Base-by-base conservation (phyloP, 1,284 basidiomycete genomes). In the Cerioporus squamosus region DNA sequence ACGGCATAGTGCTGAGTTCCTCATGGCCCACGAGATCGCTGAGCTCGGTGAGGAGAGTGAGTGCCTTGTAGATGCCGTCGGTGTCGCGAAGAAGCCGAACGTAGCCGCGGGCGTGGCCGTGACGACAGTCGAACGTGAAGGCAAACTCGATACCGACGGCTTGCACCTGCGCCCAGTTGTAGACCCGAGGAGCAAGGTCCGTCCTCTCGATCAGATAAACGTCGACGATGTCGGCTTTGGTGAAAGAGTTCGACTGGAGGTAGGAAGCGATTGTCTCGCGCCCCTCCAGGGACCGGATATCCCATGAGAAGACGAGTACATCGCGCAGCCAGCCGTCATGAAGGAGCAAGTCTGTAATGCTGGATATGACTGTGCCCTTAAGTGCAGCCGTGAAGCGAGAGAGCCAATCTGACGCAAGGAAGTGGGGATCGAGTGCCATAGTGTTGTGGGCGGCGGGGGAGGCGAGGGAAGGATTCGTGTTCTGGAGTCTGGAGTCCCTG, bases 271-370 rank as follows among this genome's bases (percentile, higher is more conserved):
- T 80, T 51, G 69, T 67, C 2, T 71, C 49, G 6, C 60, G 55
- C 7, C 81, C 79, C 51, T 76, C 73, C 65, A 87, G 81, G 0
- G 85, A 84, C 29, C 86, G 81, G 58, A 86, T 80, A 64, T 85
- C 80, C 84, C 84, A 88, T 4, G 85, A 85, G 50, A 87, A 74
- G 0, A 84, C 75, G 17, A 87, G 76, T 55, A 85, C 75, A 67
- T 88, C 87, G 22, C 84, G 75, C 79, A 82, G 82, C 69, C 76
- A 77, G 3, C 80, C 78, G 43, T 81, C 75, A 0, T 76, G 72
- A 10, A 78, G 68, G 55, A 85, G 75, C 23, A 80, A 17, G 8
- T 17, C 20, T 6, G 14, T 36, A 36, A 36, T 0, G 17, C 22
- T 17, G 47, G 4, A 17, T 39, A 17, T 23, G 20, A 39, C 36